phyloP scores from a whole-genome alignment of 192 early-diverging fungal genomes.

The Chytriomyces sp. region DNA sequence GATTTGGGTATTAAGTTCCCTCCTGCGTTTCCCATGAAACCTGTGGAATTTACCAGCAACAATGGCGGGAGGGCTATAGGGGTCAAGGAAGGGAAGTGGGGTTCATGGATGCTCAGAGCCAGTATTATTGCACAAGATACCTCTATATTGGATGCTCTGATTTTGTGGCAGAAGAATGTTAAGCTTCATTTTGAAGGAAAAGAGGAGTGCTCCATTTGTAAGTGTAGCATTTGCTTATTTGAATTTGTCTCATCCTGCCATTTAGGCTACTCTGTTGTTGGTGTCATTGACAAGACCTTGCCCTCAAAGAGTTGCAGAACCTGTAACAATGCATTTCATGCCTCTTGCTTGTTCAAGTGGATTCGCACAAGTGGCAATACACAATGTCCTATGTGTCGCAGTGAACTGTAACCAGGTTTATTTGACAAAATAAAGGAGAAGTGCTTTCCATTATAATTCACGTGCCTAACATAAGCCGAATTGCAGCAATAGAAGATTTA shows the following conservation, averaged over 20 bases:
- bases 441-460: background rate
- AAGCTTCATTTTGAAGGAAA: constrained; percentile 89
- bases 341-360: constrained; percentile 92
- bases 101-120: constrained; percentile 67
- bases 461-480: background rate
- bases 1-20: constrained; percentile 75
- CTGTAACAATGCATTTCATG: constrained; percentile 95
- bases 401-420: constrained; percentile 27
- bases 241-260: constrained; percentile 1
- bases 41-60: constrained; percentile 66
- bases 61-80: constrained; percentile 63
- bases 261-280: constrained; percentile 84
- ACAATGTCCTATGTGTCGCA: constrained; percentile 72
- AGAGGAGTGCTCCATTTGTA: constrained; percentile 95
- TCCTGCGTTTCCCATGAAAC: constrained; percentile 67
- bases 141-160: constrained; percentile 76
- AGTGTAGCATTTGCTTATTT: background rate
- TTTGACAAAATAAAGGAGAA: background rate
- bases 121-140: constrained; percentile 75
- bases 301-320: constrained; percentile 89
- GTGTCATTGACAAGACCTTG: constrained; percentile 79
- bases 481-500: background rate
- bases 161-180: constrained; percentile 81
- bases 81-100: constrained; percentile 66
- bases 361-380: constrained; percentile 70